Percentiles rank a stretch among this genome's conserved stretches.
phyloP scores from a whole-genome alignment of 352 stramenopile species.

The Globisporangium paddicum region DNA sequence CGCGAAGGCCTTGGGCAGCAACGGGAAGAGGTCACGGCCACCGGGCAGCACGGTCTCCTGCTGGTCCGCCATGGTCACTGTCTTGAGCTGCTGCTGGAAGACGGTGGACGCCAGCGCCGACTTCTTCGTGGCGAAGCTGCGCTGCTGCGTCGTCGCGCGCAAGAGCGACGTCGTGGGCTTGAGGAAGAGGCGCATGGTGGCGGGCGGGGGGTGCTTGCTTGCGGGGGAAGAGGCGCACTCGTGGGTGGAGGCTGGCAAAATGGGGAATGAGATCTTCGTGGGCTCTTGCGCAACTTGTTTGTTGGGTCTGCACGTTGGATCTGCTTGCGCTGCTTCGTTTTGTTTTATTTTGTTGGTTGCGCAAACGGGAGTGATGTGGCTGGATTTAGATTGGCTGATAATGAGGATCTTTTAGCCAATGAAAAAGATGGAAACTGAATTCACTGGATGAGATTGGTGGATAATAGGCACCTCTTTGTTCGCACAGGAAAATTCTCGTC shows the following conservation, averaged over 20 bases:
- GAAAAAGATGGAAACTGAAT: no score
- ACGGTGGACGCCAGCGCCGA: constrained; percentile 58
- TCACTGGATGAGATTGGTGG: neutral
- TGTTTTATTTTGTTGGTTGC: neutral
- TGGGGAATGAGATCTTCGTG: constrained; percentile 11
- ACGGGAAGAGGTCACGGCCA: constrained; percentile 92
- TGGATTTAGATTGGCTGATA: no score
- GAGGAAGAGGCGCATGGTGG: constrained; percentile 62
- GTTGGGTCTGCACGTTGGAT: neutral
- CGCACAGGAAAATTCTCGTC: constrained; percentile 6
- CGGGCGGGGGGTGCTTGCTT: neutral
- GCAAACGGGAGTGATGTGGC: neutral
- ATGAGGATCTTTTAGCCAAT: no score
- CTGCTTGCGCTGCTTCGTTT: neutral
- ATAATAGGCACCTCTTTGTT: neutral
- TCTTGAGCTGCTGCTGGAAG: constrained; percentile 73
- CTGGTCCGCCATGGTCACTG: constrained; percentile 70
- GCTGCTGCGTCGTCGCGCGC: constrained; percentile 21
- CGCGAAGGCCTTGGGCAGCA: constrained; percentile 94
- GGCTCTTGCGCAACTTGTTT: no score
- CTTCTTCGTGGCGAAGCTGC: constrained; percentile 59
- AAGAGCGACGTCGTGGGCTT: constrained; percentile 43
- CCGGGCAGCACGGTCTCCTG: constrained; percentile 74
- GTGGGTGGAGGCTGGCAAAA: constrained; percentile 10
- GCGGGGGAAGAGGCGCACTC: neutral